Percentiles rank a stretch among this genome's conserved stretches.
Conservation (phyloP, 2,329 filamentous ascomycete species). For the Alternaria postmessia region DNA sequence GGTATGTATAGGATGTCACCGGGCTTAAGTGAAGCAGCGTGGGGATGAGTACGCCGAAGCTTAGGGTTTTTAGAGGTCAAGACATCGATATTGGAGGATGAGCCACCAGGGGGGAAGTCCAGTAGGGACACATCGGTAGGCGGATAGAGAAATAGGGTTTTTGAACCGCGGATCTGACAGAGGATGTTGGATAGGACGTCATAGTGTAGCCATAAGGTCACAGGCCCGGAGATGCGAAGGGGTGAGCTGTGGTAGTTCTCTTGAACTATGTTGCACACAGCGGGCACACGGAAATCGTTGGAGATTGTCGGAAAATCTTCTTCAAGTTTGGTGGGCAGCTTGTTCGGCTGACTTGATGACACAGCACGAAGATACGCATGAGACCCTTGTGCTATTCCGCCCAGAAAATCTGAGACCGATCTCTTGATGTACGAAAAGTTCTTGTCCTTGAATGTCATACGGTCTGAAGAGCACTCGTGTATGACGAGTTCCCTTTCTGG, state of each 20-base stretch:
- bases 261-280: conserved; percentile 50
- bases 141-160: conserved; percentile 78
- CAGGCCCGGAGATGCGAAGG: conserved; percentile 78
- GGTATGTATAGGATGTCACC: conserved; percentile 85
- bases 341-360: conserved; percentile 72
- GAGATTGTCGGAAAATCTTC: conserved; percentile 76
- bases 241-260: conserved; percentile 79
- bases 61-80: conserved; percentile 56
- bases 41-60: conserved; percentile 61
- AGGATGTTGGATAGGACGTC: conserved; percentile 91
- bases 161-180: conserved; percentile 78
- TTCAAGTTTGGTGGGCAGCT: conserved; percentile 72
- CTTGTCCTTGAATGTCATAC: conserved; percentile 83
- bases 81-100: conserved; percentile 79
- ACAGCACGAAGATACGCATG: conserved; percentile 81
- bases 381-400: conserved; percentile 64
- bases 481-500: conserved; percentile 68
- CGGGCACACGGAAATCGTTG: conserved; percentile 73
- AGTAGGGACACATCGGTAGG: conserved; percentile 76
- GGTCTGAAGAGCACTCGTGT: conserved; percentile 70
- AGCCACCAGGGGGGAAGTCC: conserved; percentile 76
- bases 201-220: conserved; percentile 91
- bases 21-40: conserved; percentile 70
- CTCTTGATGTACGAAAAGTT: conserved; percentile 81
- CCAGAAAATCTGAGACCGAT: conserved; percentile 71